Evolutionary conservation across 73 alveolate genomes (phyloP), one percentile per base, ranked within the genome.

Genomic region (Durusdinium trenchii): DNA sequence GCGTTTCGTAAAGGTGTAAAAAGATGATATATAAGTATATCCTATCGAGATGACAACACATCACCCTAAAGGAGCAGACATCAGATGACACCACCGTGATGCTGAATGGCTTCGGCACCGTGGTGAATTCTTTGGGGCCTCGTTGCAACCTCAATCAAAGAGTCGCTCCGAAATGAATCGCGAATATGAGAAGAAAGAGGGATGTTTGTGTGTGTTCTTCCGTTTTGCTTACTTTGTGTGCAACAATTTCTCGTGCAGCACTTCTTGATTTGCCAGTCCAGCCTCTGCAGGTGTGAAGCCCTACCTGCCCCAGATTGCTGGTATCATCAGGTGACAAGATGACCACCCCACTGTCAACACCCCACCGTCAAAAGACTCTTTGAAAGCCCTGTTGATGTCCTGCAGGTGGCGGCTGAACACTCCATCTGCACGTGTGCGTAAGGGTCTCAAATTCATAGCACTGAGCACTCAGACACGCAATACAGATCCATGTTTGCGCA

Each of bases 81-180:
- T 99, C 99, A 94, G 99, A 99, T 95, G 99, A 99, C 95, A 99
- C 99, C 90, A 95, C 99, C 79, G 99, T 99, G 82, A 99, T 99
- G 99, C 99, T 99, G 51, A 99, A 99, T 95, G 99, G 99, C 82
- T 99, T 99, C 99, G 99, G 99, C 4, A 99, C 99, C 48, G 99
- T 99, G n/a, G 99, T 99, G 93, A 99, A 99, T 95, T 99, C 99
- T 98, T 99, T 99, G 46, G 99, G 99, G 28, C 99, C 99, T 69
- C 99, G 99, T 99, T 99, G 18, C n/a, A n/a, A n/a, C n/a, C n/a
- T n/a, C n/a, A n/a, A n/a, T 38, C 12, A 20, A 3, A 38, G n/a
- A n/a, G n/a, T n/a, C n/a, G n/a, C n/a, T n/a, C n/a, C n/a, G n/a
- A n/a, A n/a, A n/a, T n/a, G n/a, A n/a, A n/a, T n/a, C n/a, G n/a